phyloP scores from a whole-genome alignment of 768 basidiomycete species.

The Exidia glandulosa region DNA sequence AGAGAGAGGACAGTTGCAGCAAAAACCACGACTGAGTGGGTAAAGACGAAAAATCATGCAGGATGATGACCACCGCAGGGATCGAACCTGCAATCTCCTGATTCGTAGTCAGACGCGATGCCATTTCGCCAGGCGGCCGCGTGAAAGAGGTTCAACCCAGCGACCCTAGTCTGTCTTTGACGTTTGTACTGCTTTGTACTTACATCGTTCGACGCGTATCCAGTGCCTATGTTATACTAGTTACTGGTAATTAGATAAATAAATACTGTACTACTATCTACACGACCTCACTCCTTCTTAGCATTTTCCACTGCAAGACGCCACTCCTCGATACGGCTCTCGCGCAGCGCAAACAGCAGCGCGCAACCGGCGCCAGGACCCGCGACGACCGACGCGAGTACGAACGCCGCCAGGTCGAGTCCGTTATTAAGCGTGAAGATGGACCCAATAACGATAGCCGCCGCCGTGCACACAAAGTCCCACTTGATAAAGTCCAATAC shows the following conservation, averaged over 20 bases:
- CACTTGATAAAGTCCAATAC: not conserved
- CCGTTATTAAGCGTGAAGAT: not conserved
- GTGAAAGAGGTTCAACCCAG: too few species aligned
- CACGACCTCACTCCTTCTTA: not conserved
- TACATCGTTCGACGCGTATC: too few species aligned
- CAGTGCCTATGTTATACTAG: too few species aligned
- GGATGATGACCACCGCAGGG: constrained; percentile 92
- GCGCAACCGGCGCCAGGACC: not conserved
- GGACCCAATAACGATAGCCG: not conserved
- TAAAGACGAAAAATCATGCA: too few species aligned
- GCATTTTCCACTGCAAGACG: not conserved
- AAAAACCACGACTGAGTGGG: too few species aligned
- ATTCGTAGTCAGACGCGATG: constrained; percentile 22
- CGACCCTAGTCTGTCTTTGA: too few species aligned
- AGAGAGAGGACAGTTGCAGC: too few species aligned
- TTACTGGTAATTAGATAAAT: too few species aligned
- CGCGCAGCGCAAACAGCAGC: not conserved
- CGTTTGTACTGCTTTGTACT: too few species aligned
- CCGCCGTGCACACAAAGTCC: not conserved
- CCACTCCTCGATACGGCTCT: not conserved
- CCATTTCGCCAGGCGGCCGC: not conserved
- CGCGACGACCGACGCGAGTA: not conserved
- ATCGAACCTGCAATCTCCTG: constrained; percentile 97
- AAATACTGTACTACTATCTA: too few species aligned
- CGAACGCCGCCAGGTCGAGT: not conserved